phyloP scores from a whole-genome alignment of 2,329 filamentous ascomycete genomes.

The Tolypocladium album region DNA sequence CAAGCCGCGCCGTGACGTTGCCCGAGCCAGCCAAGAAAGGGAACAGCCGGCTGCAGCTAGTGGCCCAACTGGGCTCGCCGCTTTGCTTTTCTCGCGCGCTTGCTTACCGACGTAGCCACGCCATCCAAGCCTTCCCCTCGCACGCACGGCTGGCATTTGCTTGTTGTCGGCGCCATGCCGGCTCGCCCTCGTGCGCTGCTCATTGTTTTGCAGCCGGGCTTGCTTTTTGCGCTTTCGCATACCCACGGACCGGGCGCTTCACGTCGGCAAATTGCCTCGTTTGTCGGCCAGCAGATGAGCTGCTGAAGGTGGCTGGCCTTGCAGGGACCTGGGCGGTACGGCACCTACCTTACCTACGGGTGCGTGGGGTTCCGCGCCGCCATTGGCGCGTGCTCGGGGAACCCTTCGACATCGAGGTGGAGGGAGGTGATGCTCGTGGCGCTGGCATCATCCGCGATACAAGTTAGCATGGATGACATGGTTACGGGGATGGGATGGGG shows the following conservation, averaged over 20 bases:
- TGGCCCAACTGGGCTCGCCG: not conserved
- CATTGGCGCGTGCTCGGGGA: not conserved
- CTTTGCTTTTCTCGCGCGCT: not conserved
- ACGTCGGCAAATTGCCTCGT: not conserved
- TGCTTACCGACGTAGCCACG: no score
- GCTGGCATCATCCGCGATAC: no score
- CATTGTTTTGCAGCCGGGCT: not conserved
- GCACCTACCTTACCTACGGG: not conserved
- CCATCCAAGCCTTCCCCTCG: no score
- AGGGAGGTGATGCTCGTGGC: not conserved
- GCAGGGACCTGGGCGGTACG: not conserved
- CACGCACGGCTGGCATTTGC: not conserved
- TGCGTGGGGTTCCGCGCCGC: not conserved
- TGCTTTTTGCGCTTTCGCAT: not conserved
- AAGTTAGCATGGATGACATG: no score
- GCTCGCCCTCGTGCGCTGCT: not conserved
- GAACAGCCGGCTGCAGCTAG: not conserved
- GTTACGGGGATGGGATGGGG: not conserved
- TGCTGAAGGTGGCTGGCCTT: not conserved
- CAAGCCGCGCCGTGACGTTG: not conserved
- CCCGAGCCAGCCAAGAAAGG: not conserved
- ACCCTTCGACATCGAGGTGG: not conserved
- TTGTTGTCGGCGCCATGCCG: not conserved
- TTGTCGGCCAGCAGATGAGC: not conserved
- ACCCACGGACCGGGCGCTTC: not conserved